Base-by-base conservation (phyloP, 2,329 filamentous ascomycete genomes). In the Magnaporthiopsis rhizophila region DNA sequence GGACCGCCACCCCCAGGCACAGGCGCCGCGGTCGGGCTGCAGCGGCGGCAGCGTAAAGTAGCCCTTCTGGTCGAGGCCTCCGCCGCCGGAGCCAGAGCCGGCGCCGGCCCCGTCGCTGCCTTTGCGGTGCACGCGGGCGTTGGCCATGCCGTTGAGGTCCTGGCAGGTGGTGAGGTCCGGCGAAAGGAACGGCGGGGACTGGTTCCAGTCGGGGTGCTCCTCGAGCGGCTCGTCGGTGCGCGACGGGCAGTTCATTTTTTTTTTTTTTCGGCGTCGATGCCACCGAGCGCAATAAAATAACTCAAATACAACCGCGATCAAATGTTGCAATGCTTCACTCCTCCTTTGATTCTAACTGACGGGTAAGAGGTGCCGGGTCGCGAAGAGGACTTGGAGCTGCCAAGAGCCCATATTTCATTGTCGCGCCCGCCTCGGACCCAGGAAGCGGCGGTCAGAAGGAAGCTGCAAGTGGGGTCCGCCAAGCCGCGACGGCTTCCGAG, bases 71-170 rank as follows among this genome's bases (percentile, higher is more conserved):
- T 65, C 65, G 24, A 59, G 59, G 5, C 58, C 62, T 30, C 50
- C 58, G 36, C 28, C 34, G 12, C 59, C 34, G 28, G 63, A 61
- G 26, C 64, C 66, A 38, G 58, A 61, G 9, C 50, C 61, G n/a
- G 69, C 71, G 58, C 68, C 72, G 65, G 71, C 72, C 64, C 76
- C 74, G 68, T 75, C 72, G 61, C 69, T 69, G 66, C 75, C 72
- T 53, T 75, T 72, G 34, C 78, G 73, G 66, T 76, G 75, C 69
- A 79, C 77, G 28, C 81, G 79, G 26, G 79, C 72, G 71, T 85
- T 85, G 68, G 80, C 75, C 67, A 82, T 81, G 67, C 82, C 82
- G 66, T 84, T 84, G 65, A 84, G 74, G 70, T 85, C 82, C 74
- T 83, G 78, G 68, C 82, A 75, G 57, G 82, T 84, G 32, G 82